Evolutionary conservation across 768 basidiomycete species (phyloP).

Genomic region (Boletus subparvulus): DNA sequence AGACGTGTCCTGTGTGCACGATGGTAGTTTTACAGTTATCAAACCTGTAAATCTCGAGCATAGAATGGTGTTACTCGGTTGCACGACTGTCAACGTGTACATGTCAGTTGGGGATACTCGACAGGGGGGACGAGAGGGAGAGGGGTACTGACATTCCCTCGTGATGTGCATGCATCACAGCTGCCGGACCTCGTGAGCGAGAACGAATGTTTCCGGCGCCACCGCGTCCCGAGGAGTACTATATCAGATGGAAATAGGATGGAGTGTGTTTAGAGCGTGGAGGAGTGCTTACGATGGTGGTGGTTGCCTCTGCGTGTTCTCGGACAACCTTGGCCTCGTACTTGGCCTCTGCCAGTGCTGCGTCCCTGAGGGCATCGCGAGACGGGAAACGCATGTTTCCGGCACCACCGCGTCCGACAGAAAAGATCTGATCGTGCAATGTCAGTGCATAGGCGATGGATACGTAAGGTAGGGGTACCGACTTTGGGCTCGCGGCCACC

Average conservation of each 20-base stretch:
- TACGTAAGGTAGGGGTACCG: conserved; percentile 2
- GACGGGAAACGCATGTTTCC: conserved; percentile 81
- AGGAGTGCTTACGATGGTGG: conserved; percentile 35
- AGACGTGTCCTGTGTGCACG: too few species aligned
- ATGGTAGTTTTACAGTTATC: too few species aligned
- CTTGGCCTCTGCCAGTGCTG: conserved; percentile 23
- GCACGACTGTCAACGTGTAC: too few species aligned
- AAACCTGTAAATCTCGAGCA: too few species aligned
- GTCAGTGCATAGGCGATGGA: not conserved
- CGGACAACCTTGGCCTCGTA: conserved; percentile 25
- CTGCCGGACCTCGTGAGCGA: conserved; percentile 33
- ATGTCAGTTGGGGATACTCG: too few species aligned
- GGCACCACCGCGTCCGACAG: conserved; percentile 77
- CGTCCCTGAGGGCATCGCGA: conserved; percentile 37
- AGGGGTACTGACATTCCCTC: conserved; percentile 43
- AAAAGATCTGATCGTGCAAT: conserved; percentile 30
- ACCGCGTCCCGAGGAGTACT: conserved; percentile 67
- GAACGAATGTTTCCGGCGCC: conserved; percentile 65
- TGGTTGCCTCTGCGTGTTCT: conserved; percentile 29
- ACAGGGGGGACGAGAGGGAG: not conserved
- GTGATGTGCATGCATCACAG: conserved; percentile 33
- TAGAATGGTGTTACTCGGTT: too few species aligned
- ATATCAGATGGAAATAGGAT: not conserved
- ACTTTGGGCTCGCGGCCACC: conserved; percentile 61
- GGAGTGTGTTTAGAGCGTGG: not conserved